Evolutionary conservation across 768 basidiomycete species (phyloP).

Genomic region (Hypholoma fasciculare): DNA sequence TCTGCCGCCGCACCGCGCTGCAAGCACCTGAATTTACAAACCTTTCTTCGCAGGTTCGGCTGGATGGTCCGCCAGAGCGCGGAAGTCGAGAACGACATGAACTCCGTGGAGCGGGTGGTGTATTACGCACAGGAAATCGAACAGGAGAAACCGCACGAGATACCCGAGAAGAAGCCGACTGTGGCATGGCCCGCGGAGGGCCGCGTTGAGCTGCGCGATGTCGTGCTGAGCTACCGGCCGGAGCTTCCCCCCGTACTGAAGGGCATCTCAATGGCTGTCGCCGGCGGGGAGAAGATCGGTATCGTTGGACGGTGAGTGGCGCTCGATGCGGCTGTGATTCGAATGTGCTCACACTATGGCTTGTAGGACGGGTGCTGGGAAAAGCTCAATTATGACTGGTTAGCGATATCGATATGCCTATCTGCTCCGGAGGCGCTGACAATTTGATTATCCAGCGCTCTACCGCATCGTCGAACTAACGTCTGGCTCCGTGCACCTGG

Average conservation of each 20-base stretch:
- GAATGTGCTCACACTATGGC: not conserved
- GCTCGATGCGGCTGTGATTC: not conserved
- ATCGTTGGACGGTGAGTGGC: conserved; percentile 64
- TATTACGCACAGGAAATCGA: conserved; percentile 81
- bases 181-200: conserved; percentile 77
- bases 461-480: conserved; percentile 83
- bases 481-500: conserved; percentile 75
- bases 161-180: conserved; percentile 59
- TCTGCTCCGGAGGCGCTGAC: not conserved
- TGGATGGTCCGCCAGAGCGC: conserved; percentile 78
- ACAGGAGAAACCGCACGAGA: conserved; percentile 74
- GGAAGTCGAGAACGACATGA: conserved; percentile 94
- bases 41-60: conserved; percentile 48
- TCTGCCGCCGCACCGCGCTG: not conserved
- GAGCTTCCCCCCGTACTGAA: conserved; percentile 90
- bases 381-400: conserved; percentile 87
- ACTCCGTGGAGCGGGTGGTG: conserved; percentile 82
- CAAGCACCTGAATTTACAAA: conserved; percentile 6
- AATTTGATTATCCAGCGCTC: conserved; percentile 45
- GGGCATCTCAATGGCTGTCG: conserved; percentile 69
- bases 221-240: conserved; percentile 81
- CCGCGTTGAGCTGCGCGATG: conserved; percentile 68
- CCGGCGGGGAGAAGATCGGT: conserved; percentile 86
- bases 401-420: conserved; percentile 6
- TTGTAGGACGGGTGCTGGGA: conserved; percentile 78